A percentile compares a stretch with the other conserved stretches of the same genome.
These are phyloP conservation scores for Prunus armeniaca DNA, from an alignment of 306 rosid species.

Conservation along the genomic window DNA sequence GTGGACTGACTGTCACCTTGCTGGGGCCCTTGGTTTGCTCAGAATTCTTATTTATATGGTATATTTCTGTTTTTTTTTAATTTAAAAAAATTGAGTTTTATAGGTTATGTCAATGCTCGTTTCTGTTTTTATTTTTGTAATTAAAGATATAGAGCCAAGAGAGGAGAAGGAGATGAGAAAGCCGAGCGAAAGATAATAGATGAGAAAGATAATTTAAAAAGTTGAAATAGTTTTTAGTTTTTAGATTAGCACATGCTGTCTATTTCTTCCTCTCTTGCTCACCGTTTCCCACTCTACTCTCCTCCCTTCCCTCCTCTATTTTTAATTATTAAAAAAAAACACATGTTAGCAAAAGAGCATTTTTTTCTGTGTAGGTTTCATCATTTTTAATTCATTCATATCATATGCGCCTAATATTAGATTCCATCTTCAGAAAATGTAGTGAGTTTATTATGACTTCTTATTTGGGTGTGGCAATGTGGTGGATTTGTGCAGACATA, in stretches of 20 bases:
- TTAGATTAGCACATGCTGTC: neutral
- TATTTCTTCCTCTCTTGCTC: too few relatives aligned
- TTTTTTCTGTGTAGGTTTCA: neutral
- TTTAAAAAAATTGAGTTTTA: neutral
- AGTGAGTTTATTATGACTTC: neutral
- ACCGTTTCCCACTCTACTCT: too few relatives aligned
- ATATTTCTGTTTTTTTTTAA: conserved; percentile 1
- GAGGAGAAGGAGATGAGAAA: neutral
- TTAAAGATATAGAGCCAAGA: neutral
- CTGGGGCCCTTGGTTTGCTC: conserved; percentile 82
- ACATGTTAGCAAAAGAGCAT: too few relatives aligned
- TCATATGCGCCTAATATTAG: conserved; percentile 2
- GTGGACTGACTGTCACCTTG: conserved; percentile 85
- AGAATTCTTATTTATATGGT: conserved; percentile 81
- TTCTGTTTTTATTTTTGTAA: neutral
- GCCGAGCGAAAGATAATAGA: neutral
- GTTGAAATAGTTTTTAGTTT: neutral
- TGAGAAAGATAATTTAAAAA: neutral
- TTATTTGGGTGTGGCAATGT: conserved; percentile 23
- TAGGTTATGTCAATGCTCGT: neutral
- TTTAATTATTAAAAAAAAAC: too few relatives aligned
- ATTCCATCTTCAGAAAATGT: conserved; percentile 16
- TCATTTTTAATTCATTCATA: conserved; percentile 10
- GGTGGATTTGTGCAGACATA: conserved; percentile 54
- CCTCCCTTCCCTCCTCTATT: too few relatives aligned